Percentiles rank a stretch among this genome's conserved stretches.
These are phyloP conservation scores for Ampelomyces quisqualis DNA, from an alignment of 2,329 filamentous ascomycete genomes.

Conservation along the genomic window DNA sequence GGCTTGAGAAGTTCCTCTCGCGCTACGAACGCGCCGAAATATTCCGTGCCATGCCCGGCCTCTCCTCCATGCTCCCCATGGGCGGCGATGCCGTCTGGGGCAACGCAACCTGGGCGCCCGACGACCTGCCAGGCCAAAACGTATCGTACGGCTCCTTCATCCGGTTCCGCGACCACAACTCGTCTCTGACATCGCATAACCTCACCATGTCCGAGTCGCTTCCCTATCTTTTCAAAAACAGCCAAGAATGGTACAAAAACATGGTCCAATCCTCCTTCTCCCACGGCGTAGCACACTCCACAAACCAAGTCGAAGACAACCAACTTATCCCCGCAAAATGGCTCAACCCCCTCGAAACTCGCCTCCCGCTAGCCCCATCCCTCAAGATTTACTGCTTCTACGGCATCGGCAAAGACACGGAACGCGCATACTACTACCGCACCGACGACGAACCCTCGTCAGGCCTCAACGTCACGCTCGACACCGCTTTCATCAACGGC, in stretches of 20 bases:
- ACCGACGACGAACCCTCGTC: slow-evolving; percentile 65
- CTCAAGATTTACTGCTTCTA: slow-evolving; percentile 98
- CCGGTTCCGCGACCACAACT: slow-evolving; percentile 71
- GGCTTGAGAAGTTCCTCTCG: slow-evolving; percentile 90
- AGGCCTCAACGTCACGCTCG: slow-evolving; percentile 64
- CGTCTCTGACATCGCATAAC: slow-evolving; percentile 58
- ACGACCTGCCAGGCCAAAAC: slow-evolving; percentile 73
- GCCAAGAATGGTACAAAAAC: slow-evolving; percentile 81
- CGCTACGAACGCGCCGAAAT: slow-evolving; percentile 89
- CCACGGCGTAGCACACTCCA: slow-evolving; percentile 80
- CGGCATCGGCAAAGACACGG: slow-evolving; percentile 88
- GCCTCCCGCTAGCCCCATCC: slow-evolving; percentile 81
- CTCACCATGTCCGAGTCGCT: slow-evolving; percentile 78
- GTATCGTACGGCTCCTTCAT: slow-evolving; percentile 78
- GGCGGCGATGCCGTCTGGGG: slow-evolving; percentile 96
- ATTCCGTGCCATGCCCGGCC: slow-evolving; percentile 94
- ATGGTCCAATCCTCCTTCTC: slow-evolving; percentile 77
- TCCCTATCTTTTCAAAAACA: slow-evolving; percentile 72
- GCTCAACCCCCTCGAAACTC: slow-evolving; percentile 90
- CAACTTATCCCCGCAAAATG: slow-evolving; percentile 66
- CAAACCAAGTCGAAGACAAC: slow-evolving; percentile 71
- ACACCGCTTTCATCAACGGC: slow-evolving; percentile 39
- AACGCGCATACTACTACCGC: slow-evolving; percentile 89
- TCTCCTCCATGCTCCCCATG: slow-evolving; percentile 94
- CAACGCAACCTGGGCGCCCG: slow-evolving; percentile 80